Percentiles rank a stretch among this genome's conserved stretches.
Evolutionary conservation across 495 filamentous ascomycete genomes (phyloP).

Genomic region (Aspergillus haitiensis): DNA sequence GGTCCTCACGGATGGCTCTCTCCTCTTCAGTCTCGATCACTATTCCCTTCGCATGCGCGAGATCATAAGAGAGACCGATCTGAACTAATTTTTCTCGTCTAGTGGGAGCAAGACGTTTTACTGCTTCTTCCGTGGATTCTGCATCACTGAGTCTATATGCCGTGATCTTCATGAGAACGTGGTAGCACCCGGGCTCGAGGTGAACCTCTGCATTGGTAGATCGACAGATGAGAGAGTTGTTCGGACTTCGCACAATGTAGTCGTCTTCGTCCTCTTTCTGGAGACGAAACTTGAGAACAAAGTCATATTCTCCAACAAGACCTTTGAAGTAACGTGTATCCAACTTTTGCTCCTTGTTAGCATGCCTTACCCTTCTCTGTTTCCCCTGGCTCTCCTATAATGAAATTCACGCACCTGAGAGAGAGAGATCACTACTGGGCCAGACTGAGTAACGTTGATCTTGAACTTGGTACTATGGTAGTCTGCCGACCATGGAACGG

Average conservation of each 20-base stretch:
- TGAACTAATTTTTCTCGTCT: constrained; percentile 80
- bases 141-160: constrained; percentile 56
- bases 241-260: constrained; percentile 79
- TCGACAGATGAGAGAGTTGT: constrained; percentile 67
- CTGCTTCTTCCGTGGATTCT: constrained; percentile 64
- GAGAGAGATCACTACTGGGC: constrained; percentile 76
- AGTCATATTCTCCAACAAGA: constrained; percentile 77
- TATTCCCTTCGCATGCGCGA: constrained; percentile 77
- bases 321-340: constrained; percentile 85
- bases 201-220: constrained; percentile 81
- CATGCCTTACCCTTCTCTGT: background rate
- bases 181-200: constrained; percentile 79
- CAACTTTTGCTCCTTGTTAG: constrained; percentile 42
- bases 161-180: constrained; percentile 74
- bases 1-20: constrained; percentile 48
- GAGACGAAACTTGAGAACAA: constrained; percentile 75
- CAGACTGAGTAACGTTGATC: constrained; percentile 63
- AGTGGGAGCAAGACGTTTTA: constrained; percentile 59
- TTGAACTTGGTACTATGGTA: constrained; percentile 83
- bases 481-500: constrained; percentile 81
- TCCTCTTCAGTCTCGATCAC: constrained; percentile 66
- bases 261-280: constrained; percentile 78
- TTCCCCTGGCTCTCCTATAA: too few species aligned
- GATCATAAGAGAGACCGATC: constrained; percentile 78
- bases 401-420: constrained; percentile 52